Base-by-base conservation (phyloP, 2,329 filamentous ascomycete species). In the Phialophora macrospora region DNA sequence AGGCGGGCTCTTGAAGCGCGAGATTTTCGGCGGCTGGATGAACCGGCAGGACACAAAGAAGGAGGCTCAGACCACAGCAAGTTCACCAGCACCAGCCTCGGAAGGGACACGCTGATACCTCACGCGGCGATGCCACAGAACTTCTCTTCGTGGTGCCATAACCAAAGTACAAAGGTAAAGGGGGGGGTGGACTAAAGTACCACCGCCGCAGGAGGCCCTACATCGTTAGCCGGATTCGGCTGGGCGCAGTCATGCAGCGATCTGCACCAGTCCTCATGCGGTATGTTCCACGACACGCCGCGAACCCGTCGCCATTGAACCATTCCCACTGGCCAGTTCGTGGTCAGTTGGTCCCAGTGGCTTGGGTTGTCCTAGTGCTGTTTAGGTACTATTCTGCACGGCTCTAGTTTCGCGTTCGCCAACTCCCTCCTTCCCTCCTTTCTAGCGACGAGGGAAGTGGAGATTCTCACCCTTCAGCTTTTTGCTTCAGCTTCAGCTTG, bases 1-100 rank as follows among this genome's bases (percentile, higher is more conserved):
- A 55, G 65, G 75, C 3, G 74, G 74, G 30, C 26, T 69, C 12
- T 11, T 63, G 55, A 52, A 55, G 26, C 46, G 52, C 9, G 62
- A 64, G 30, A 34, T 64, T 11, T 61, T 58, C 12, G 22, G 63
- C 20, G 30, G 41, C 7, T 55, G 51, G 51, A 62, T 28, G 44
- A 38, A 22, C 44, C 38, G 38, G 24, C 14, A 56, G 11, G 17
- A 8, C 22, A 14, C 28, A 41, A 44, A 22, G 14, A 44, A 44
- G 38, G 38, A 44, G 14, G 14, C 38, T 44, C 14, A 44, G 38
- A 7, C 17, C 17, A 3, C 17, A 44, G 8, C 38, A 44, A 7
- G 14, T n/a, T n/a, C 38, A 7, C 17, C 38, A 44, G 2, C 17
- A 8, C 38, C 14, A 2, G 20, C 8, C 17, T 20, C 38, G 17